A percentile compares a stretch with the other conserved stretches of the same genome.
Conservation (phyloP, 2,329 filamentous ascomycete genomes). For the Diaporthe ilicicola region DNA sequence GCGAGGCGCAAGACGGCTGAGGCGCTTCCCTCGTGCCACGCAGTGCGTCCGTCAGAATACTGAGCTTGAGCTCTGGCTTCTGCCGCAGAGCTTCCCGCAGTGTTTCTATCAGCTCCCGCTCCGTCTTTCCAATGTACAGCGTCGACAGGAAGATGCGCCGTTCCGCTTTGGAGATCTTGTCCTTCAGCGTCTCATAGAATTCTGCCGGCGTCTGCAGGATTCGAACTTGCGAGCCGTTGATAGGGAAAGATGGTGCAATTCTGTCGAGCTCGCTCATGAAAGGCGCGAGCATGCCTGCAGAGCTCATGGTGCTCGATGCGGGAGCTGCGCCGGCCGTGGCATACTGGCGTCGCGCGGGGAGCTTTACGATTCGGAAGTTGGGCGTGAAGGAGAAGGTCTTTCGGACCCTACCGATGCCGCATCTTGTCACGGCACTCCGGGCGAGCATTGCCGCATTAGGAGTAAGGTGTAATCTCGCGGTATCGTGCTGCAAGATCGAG, state of each 20-base stretch:
- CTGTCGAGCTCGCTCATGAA: constrained; percentile 80
- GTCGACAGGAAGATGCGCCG: constrained; percentile 91
- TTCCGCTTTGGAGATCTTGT: constrained; percentile 83
- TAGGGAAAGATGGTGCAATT: constrained; percentile 88
- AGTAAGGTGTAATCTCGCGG: background rate
- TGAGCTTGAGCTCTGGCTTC: constrained; percentile 82
- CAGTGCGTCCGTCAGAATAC: constrained; percentile 89
- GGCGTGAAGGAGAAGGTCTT: constrained; percentile 30
- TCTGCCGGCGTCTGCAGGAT: constrained; percentile 84
- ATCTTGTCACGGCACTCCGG: constrained; percentile 40
- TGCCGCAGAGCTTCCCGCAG: constrained; percentile 77
- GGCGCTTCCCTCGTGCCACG: constrained; percentile 92
- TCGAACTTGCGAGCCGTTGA: constrained; percentile 80
- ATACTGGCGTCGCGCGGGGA: constrained; percentile 30
- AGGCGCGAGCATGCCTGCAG: constrained; percentile 57
- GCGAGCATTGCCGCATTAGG: constrained; percentile 43
- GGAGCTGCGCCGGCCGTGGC: constrained; percentile 30
- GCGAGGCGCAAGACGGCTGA: constrained; percentile 83
- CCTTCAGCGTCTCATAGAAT: constrained; percentile 91
- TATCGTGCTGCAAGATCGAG: background rate
- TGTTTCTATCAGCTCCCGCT: constrained; percentile 85
- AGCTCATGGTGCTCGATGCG: constrained; percentile 37
- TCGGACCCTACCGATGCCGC: constrained; percentile 27
- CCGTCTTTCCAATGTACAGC: constrained; percentile 93
- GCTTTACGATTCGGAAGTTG: constrained; percentile 19